Evolutionary conservation across 306 rosid species (phyloP), one percentile per base, ranked within the genome.

Genomic region (Begonia loranthoides): DNA sequence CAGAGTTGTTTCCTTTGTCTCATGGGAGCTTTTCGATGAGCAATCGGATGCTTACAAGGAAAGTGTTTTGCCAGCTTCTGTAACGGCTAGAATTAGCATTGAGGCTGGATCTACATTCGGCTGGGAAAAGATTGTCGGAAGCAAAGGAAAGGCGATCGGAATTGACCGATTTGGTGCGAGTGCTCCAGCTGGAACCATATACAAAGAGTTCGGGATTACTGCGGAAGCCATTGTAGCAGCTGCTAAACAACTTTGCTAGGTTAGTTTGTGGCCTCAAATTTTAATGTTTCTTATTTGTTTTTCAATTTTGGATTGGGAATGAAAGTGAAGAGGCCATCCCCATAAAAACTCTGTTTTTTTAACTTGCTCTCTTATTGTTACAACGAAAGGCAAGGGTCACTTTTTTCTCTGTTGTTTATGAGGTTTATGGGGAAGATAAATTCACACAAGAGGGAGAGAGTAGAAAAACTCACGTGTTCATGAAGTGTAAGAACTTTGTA

Each of bases 51-150:
- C 64, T 13, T 90, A 90, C 77, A 90, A 90, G 82, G 95, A 90
- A 71, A 83, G 94, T 14, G 94, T 90, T 65, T 80, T 90, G 38
- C 99, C 99, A 2, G 67, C 76, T 9, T 83, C 84, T 5, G 95
- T 90, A 46, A 48, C 94, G 14, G 94, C 96, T 39, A 72, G 95
- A 67, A 95, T 90, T 50, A 90, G 99, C 77, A 86, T 90, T 45
- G 99, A 90, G 71, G 99, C 99, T 15, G 99, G 88, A 58, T 50
- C 94, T 50, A 86, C 99, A 41, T 90, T 90, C 13, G 99, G 99
- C 47, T 90, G 99, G 99, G 63, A 68, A 59, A 86, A 86, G 73
- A 76, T 86, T 52, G 5, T 86, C 15, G 99, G 99, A 73, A 41
- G 65, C 69, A 80, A 86, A 63, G 99, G 99, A 14, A 83, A 71